Conservation (phyloP, 129 eudicot genomes). For the Cynara cardunculus region DNA sequence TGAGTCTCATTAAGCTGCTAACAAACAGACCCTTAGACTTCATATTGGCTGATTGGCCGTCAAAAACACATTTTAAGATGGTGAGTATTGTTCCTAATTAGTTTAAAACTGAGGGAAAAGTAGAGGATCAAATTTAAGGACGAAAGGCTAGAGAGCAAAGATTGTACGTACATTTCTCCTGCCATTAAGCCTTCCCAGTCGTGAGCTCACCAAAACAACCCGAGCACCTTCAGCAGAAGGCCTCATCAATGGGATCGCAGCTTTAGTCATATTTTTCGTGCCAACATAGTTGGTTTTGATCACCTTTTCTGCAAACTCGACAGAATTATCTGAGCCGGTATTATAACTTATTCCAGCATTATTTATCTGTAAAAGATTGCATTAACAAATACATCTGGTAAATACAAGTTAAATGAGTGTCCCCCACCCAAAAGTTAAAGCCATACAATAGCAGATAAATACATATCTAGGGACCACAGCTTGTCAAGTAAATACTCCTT, state of each 20-base stretch:
- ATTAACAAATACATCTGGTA: neutral
- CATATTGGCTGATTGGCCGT: neutral
- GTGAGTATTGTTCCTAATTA: neutral
- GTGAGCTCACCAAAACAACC: conserved; percentile 78
- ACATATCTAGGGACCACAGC: neutral
- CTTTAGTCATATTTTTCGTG: conserved; percentile 68
- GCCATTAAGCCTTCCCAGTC: conserved; percentile 84
- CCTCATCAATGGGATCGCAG: conserved; percentile 78
- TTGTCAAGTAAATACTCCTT: neutral
- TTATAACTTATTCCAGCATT: conserved; percentile 85
- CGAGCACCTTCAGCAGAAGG: conserved; percentile 83
- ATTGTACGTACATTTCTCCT: conserved; percentile 68
- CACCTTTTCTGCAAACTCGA: conserved; percentile 76
- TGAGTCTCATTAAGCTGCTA: too few species aligned
- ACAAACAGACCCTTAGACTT: too few species aligned
- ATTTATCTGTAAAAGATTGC: conserved; percentile 55
- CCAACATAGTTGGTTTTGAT: conserved; percentile 70
- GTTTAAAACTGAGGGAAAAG: neutral
- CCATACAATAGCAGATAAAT: neutral
- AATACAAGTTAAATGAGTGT: neutral
- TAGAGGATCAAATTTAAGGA: neutral
- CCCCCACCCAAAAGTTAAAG: neutral
- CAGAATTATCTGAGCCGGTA: conserved; percentile 66
- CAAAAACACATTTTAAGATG: neutral
- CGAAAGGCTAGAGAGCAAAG: neutral